Base-by-base conservation (phyloP, 805 yeast genomes). In the Wickerhamiella azyma region DNA sequence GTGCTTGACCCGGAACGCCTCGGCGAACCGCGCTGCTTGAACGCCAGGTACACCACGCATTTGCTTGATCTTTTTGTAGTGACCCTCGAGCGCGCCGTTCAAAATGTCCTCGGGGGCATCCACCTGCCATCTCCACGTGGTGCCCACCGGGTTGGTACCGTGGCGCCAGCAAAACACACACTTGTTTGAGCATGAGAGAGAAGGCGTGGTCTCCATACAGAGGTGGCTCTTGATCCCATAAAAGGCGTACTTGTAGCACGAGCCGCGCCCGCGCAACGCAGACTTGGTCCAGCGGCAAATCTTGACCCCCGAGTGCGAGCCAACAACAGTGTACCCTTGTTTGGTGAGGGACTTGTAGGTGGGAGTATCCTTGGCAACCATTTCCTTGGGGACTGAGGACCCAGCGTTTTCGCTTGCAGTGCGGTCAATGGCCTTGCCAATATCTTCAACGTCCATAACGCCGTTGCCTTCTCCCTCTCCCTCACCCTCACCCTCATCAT, bases 121-220 rank as follows among this genome's bases (percentile, higher is more conserved):
- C 11, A 85, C 83, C 57, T 85, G 89, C 96, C 96, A 86, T 57
- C 96, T 70, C 96, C 96, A 86, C 50, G 81, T 80, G 26, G 94
- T 86, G 14, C 95, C 95, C 1, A 88, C 96, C 0, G 96, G 96
- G 58, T 86, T 88, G 2, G 96, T 86, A 41, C 96, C 96, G 63
- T 86, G 96, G 61, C 96, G 75, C 96, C 96, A 86, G 66, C 96
- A 86, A 59, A 86, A 86, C 4, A 88, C 96, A 71, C 96, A 86
- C 61, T 86, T 86, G 60, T 86, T 86, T 5, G 96, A 85, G 63
- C 96, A 86, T 7, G 95, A 89, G 49, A 86, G 68, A 1, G 94
- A 81, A 1, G 96, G 96, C 0, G 96, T 86, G 2, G 96, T 77
- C 60, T 86, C 96, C 96, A 86, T 86, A 65, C 96, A 86, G 47